These are phyloP conservation scores for Pseudonectria buxi DNA, from an alignment of 2,329 filamentous ascomycete genomes.

Conservation along the genomic window DNA sequence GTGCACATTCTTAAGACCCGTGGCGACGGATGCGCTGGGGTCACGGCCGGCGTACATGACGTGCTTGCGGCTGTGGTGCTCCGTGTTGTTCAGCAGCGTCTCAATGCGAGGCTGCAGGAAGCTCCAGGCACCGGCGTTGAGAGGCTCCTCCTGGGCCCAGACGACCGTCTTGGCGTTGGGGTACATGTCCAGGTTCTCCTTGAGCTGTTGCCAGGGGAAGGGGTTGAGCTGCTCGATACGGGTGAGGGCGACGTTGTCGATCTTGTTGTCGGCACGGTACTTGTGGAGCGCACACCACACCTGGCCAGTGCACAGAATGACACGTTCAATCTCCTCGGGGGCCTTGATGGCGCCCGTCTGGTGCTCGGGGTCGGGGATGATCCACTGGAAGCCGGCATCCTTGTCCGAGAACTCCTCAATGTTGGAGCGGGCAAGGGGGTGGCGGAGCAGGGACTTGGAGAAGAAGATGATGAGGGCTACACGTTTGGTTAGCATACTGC, in stretches of 20 bases:
- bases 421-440: conserved; percentile 81
- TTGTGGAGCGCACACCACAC: conserved; percentile 88
- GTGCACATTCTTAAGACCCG: conserved; percentile 82
- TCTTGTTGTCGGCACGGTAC: conserved; percentile 77
- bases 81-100: conserved; percentile 86
- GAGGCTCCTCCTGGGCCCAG: conserved; percentile 94
- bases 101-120: conserved; percentile 97
- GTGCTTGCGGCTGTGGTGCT: conserved; percentile 89
- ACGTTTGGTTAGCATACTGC: conserved; percentile 11
- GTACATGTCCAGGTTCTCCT: conserved; percentile 94
- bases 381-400: conserved; percentile 85
- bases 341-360: conserved; percentile 65
- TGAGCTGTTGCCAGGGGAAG: conserved; percentile 96
- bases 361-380: conserved; percentile 87
- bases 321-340: conserved; percentile 83
- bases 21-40: conserved; percentile 89
- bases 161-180: conserved; percentile 97
- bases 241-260: conserved; percentile 88
- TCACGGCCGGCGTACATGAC: conserved; percentile 95
- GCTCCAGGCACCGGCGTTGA: conserved; percentile 95
- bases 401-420: conserved; percentile 89
- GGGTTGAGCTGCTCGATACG: conserved; percentile 97
- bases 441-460: conserved; percentile 91
- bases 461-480: conserved; percentile 93
- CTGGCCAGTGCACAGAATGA: conserved; percentile 91